These are phyloP conservation scores for Curvularia verruculosa DNA, from an alignment of 2,329 filamentous ascomycete genomes.

Conservation along the genomic window DNA sequence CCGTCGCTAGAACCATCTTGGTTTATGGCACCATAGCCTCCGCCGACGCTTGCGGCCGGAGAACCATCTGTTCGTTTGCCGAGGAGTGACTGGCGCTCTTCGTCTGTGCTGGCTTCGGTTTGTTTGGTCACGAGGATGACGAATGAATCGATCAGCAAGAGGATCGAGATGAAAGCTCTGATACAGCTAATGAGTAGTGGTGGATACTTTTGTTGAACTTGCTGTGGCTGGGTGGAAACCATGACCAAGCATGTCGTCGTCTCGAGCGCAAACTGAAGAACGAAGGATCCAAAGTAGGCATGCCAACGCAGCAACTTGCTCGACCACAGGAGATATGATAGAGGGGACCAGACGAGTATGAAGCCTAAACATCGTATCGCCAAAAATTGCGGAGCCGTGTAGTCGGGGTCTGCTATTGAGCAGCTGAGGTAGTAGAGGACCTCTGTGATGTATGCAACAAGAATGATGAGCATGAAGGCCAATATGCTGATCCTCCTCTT, in stretches of 20 bases:
- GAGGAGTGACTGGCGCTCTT: constrained; percentile 66
- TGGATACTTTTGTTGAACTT: constrained; percentile 24
- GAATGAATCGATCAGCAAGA: constrained; percentile 38
- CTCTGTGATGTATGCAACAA: constrained; percentile 38
- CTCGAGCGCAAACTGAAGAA: constrained; percentile 42
- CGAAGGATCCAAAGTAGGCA: constrained; percentile 44
- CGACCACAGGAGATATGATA: constrained; percentile 33
- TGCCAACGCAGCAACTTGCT: constrained; percentile 38
- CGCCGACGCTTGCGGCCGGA: constrained; percentile 47
- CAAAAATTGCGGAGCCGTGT: constrained; percentile 40
- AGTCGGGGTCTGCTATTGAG: constrained; percentile 36
- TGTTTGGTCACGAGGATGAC: constrained; percentile 36
- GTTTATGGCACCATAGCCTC: constrained; percentile 44
- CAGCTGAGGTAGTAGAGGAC: constrained; percentile 44
- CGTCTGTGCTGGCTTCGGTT: constrained; percentile 53
- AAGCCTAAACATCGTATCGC: constrained; percentile 45
- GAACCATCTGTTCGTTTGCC: constrained; percentile 50
- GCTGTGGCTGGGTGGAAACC: constrained; percentile 23
- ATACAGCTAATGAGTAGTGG: constrained; percentile 34
- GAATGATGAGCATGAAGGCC: constrained; percentile 18
- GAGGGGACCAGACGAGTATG: constrained; percentile 42
- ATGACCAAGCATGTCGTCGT: constrained; percentile 36
- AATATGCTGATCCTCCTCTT: constrained; percentile 32
- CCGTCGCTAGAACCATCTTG: constrained; percentile 23
- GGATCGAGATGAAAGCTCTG: constrained; percentile 30